Evolutionary conservation across 345 rosid genomes (phyloP).

Genomic region (Pelargonium nanum): DNA sequence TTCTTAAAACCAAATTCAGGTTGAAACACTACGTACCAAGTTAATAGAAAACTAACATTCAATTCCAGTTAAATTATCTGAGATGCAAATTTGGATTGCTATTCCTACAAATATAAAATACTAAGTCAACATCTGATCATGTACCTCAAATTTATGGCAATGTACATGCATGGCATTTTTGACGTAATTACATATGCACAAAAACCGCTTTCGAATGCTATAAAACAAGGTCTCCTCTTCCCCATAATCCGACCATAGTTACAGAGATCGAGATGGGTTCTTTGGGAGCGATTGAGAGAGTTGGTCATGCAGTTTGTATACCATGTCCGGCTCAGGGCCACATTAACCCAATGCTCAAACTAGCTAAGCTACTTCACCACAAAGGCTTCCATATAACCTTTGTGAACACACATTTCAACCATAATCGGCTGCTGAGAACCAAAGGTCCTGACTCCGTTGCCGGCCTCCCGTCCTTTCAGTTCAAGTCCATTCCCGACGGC

Average conservation of each 20-base stretch:
- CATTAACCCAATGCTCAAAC: neutral
- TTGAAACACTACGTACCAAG: no score
- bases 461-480: conserved; percentile 4
- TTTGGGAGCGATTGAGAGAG: neutral
- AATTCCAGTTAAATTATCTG: no score
- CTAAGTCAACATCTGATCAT: no score
- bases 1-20: no score
- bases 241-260: neutral
- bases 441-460: neutral
- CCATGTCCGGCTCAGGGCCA: conserved; percentile 25
- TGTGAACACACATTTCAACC: conserved; percentile 10
- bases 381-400: conserved; percentile 12
- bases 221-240: conserved; percentile 6
- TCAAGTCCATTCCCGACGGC: conserved; percentile 4
- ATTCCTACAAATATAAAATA: no score
- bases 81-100: no score
- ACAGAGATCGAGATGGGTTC: conserved; percentile 4
- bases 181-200: no score
- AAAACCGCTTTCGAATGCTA: no score
- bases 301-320: conserved; percentile 23
- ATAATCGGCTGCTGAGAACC: neutral
- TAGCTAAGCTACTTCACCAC: conserved; percentile 10
- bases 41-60: no score
- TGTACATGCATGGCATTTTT: no score
- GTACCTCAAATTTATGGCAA: no score